These are phyloP conservation scores for Chalaropsis thielavioides DNA, from an alignment of 2,329 filamentous ascomycete genomes.

Conservation along the genomic window DNA sequence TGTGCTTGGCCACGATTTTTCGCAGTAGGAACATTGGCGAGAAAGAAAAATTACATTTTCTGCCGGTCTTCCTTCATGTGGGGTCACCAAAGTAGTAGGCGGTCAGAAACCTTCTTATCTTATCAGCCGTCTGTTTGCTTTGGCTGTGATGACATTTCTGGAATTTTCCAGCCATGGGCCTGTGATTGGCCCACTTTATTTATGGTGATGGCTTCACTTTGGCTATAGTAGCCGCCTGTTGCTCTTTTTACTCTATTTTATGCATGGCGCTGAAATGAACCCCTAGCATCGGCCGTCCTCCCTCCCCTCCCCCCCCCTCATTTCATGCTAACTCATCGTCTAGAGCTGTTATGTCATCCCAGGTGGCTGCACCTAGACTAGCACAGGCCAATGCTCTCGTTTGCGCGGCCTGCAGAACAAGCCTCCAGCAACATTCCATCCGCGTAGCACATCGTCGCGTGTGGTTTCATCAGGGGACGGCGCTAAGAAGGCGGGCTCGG, in stretches of 20 bases:
- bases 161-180: conserved; percentile 8
- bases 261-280: not conserved
- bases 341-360: conserved; percentile 13
- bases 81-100: conserved; percentile 7
- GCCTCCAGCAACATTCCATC: not conserved
- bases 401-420: conserved; percentile 2
- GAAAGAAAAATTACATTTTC: conserved; percentile 17
- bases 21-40: not conserved
- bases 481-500: conserved; percentile 2
- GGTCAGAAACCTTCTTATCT: conserved; percentile 16
- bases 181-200: conserved; percentile 7
- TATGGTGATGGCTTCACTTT: conserved; percentile 7
- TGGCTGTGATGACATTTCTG: conserved; percentile 8
- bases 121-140: conserved; percentile 7
- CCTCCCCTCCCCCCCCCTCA: not conserved
- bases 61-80: conserved; percentile 9
- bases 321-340: conserved; percentile 5
- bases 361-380: conserved; percentile 16
- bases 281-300: not conserved
- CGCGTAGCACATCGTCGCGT: not conserved
- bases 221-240: not conserved
- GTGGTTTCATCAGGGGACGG: conserved; percentile 9
- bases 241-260: not conserved
- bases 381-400: conserved; percentile 15
- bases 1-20: not conserved